Evolutionary conservation across 805 yeast species (phyloP), one percentile per base, ranked within the genome.

Genomic region (Candida berthetii): DNA sequence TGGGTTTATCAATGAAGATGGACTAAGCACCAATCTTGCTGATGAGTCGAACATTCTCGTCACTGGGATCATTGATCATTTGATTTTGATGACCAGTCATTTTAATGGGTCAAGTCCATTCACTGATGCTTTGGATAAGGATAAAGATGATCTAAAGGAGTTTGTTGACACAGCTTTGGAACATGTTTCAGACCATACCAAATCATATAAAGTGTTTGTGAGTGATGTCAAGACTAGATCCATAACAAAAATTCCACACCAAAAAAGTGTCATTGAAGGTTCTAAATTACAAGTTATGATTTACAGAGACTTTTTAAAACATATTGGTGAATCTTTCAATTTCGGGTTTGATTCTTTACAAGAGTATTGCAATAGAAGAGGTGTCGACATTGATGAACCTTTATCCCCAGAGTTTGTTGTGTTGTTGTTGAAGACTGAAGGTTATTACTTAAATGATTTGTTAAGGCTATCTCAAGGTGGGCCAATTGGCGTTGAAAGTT

Each of bases 221-320:
- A 64, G 68, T 41, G 93, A 84, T 58, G 72, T 82, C 20, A 84
- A 84, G 57, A 82, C 90, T 1, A 64, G 90, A 41, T 52, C 64
- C 0, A 51, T 50, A 34, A 64, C 61, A 33, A 49, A 47, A 1
- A 44, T 73, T 1, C 89, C 90, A 0, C 37, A 48, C 1, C 83
- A 78, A 46, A 50, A 58, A 1, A 68, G 76, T 11, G 82, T 79
- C 1, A 44, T 76, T 13, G 52, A 60, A 3, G 65, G 73, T 6
- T 71, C 85, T 2, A 71, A 72, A 50, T 44, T 69, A n/a, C 93
- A 85, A 61, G 78, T 81, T 3, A 68, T 69, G 60, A 72, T 78
- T 47, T 85, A 85, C 54, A 62, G 76, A 17, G 58, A 65, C 34
- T 68, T 84, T 39, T 48, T 81, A 6, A 71, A 65, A 17, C 43